Evolutionary conservation across 2,329 filamentous ascomycete genomes (phyloP).

Genomic region (Cladosporium sp.): DNA sequence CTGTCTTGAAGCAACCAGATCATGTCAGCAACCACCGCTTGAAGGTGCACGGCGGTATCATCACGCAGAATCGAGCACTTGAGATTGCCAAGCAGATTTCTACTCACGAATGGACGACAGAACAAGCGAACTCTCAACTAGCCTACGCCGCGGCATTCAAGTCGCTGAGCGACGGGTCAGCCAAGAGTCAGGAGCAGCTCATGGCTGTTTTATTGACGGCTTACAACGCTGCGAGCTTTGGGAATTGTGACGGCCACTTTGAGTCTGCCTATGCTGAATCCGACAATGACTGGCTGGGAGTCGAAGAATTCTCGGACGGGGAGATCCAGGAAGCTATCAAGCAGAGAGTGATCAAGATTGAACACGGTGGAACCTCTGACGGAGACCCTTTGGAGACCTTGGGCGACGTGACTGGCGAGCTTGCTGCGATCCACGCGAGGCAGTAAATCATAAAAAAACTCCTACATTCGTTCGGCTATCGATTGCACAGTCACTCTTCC

Average conservation of each 20-base stretch:
- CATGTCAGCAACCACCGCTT: background rate
- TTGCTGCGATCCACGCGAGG: background rate
- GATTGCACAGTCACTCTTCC: background rate
- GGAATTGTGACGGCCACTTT: background rate
- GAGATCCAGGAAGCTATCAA: background rate
- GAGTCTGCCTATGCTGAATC: background rate
- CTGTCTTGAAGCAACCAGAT: background rate
- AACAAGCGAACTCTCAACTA: background rate
- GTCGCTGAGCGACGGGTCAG: background rate
- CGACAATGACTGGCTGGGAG: background rate
- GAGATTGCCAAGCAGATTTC: background rate
- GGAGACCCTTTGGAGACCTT: background rate
- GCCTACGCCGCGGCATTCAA: background rate
- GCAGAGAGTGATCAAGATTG: background rate
- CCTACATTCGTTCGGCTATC: background rate
- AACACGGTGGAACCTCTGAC: too few relatives aligned
- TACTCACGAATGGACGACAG: background rate
- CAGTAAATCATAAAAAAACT: background rate
- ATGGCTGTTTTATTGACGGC: background rate
- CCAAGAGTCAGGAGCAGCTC: background rate
- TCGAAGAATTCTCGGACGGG: background rate
- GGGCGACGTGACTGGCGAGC: background rate
- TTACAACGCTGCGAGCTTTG: constrained; percentile 3
- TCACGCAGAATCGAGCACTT: background rate
- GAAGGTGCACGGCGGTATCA: background rate